Conservation (phyloP, 2,329 filamentous ascomycete species). For the Cladosporium sphaerospermum region DNA sequence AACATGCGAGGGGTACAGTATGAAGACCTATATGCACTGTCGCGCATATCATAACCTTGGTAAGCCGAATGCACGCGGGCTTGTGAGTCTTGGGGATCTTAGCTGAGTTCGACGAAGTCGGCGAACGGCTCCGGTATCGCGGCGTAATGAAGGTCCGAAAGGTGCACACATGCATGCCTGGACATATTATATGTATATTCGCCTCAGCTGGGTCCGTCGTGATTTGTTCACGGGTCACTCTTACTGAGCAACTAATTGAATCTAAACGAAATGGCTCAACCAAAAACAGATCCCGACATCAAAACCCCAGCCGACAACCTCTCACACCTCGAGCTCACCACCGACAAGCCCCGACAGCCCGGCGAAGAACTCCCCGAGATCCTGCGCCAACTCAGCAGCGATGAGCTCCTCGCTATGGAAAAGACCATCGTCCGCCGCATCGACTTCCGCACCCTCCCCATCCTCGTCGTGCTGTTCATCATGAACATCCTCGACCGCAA, state of each 20-base stretch:
- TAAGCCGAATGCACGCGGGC: background rate
- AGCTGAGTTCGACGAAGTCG: too few relatives aligned
- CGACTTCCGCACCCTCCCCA: background rate
- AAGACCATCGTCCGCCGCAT: conserved; percentile 1
- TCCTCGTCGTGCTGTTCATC: conserved; percentile 2
- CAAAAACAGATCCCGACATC: background rate
- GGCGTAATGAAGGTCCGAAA: too few relatives aligned
- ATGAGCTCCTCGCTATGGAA: background rate
- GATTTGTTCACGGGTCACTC: too few relatives aligned
- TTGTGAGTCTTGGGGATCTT: background rate
- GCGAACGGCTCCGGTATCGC: too few relatives aligned
- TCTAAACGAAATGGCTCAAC: background rate
- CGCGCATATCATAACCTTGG: too few relatives aligned
- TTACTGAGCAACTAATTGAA: too few relatives aligned
- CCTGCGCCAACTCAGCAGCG: background rate
- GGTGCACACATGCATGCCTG: too few relatives aligned
- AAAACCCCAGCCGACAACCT: background rate
- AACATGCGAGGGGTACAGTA: background rate
- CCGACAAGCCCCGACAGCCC: background rate
- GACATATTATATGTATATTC: too few relatives aligned
- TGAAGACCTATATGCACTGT: background rate
- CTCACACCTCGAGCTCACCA: background rate
- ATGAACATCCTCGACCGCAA: conserved; percentile 25
- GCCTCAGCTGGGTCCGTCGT: too few relatives aligned
- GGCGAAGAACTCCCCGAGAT: background rate